These are phyloP conservation scores for Colletotrichum filicis DNA, from an alignment of 2,329 filamentous ascomycete genomes.

Conservation along the genomic window DNA sequence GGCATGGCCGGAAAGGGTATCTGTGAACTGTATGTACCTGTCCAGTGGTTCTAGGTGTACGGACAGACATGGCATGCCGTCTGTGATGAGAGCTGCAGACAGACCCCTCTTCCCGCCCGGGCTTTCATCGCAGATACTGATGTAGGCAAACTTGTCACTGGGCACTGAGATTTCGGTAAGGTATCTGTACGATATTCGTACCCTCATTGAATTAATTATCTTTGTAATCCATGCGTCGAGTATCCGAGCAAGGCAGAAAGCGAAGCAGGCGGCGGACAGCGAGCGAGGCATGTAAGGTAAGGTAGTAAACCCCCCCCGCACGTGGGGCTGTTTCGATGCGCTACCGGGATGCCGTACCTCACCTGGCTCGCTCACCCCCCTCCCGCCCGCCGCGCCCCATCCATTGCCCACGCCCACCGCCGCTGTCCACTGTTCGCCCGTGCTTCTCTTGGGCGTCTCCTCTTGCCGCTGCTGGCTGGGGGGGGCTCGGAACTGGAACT, in stretches of 20 bases:
- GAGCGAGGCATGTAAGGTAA: background rate
- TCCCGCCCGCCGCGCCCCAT: slow-evolving; percentile 5
- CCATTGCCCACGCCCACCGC: background rate
- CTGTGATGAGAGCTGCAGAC: background rate
- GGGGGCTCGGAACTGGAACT: background rate
- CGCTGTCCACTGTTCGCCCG: background rate
- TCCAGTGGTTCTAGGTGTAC: background rate
- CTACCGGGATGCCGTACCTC: slow-evolving; percentile 25
- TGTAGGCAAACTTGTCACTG: background rate
- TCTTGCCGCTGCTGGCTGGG: background rate
- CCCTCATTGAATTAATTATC: background rate
- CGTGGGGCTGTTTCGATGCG: slow-evolving; percentile 36
- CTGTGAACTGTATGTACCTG: background rate
- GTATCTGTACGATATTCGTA: too few relatives aligned
- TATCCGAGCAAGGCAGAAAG: background rate
- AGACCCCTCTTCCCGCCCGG: background rate
- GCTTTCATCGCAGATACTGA: background rate
- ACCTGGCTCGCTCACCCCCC: background rate
- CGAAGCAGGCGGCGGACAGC: background rate
- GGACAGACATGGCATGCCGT: background rate
- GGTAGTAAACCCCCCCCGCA: slow-evolving; percentile 29
- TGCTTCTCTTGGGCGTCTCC: background rate
- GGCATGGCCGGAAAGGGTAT: background rate
- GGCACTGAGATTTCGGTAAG: background rate
- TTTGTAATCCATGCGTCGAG: background rate